Conservation (phyloP, 1,139 yeast genomes). For the Barnettozyma hawaiiensis region DNA sequence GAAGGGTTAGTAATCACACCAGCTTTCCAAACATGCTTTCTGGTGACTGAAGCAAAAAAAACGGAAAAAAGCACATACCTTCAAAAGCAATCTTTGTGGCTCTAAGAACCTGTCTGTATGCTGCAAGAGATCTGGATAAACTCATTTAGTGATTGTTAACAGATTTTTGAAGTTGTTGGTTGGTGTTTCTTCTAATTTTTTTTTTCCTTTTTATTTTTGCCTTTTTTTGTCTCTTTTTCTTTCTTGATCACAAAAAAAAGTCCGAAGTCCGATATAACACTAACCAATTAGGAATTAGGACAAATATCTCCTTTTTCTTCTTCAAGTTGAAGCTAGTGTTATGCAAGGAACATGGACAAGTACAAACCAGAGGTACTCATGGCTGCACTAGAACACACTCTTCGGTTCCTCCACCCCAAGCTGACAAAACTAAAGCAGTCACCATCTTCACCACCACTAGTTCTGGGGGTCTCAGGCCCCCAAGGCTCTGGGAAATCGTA, state of each 20-base stretch:
- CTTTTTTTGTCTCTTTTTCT: background rate
- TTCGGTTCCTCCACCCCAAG: background rate
- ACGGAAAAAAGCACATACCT: conserved; percentile 21
- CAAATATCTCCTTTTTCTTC: background rate
- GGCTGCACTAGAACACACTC: conserved; percentile 1
- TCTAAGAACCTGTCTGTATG: conserved; percentile 65
- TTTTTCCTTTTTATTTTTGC: background rate
- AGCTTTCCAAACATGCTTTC: background rate
- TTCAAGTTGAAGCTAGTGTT: background rate
- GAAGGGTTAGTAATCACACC: conserved; percentile 17
- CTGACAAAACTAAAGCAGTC: background rate
- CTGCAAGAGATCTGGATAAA: conserved; percentile 36
- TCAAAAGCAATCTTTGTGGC: conserved; percentile 67
- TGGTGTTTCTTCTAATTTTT: background rate
- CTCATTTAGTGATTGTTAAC: too few species aligned
- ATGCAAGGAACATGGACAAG: background rate
- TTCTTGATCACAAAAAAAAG: background rate
- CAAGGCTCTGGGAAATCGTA: conserved; percentile 93
- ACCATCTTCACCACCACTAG: conserved; percentile 35
- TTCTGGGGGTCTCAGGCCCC: conserved; percentile 78
- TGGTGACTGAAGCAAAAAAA: background rate
- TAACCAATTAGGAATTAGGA: background rate
- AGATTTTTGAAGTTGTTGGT: too few species aligned
- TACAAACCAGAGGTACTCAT: background rate
- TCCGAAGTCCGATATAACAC: background rate